phyloP scores from a whole-genome alignment of 202 grass and related monocot genomes.

The Musa balbisiana region DNA sequence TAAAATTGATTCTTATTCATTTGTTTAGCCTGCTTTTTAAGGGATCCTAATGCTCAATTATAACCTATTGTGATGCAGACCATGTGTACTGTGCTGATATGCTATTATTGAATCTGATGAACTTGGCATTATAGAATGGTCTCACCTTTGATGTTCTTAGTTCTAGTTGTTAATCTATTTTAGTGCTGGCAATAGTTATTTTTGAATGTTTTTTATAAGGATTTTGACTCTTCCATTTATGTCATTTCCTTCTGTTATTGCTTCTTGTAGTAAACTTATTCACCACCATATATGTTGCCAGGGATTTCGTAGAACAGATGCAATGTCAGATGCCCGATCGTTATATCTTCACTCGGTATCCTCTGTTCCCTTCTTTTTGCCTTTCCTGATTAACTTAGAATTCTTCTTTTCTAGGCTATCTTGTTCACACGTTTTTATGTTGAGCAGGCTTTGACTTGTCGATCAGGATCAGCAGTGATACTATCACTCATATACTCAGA shows the following conservation, averaged over 20 bases:
- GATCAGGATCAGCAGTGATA: constrained; percentile 64
- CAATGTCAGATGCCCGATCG: constrained; percentile 36
- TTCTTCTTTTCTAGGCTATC: neutral
- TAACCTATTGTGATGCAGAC: no score
- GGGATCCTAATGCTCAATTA: no score
- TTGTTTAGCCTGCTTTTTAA: no score
- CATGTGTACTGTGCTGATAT: no score
- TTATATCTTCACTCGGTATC: constrained; percentile 88
- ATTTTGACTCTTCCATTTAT: neutral
- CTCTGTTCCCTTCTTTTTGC: neutral
- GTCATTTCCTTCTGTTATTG: no score
- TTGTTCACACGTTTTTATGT: neutral
- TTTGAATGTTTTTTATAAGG: no score
- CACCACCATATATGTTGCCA: constrained; percentile 15
- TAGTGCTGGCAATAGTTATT: no score
- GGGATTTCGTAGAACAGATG: constrained; percentile 64
- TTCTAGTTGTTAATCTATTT: no score
- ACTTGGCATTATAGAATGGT: no score
- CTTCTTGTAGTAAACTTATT: neutral
- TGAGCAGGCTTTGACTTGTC: constrained; percentile 62
- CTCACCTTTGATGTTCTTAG: no score
- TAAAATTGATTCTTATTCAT: no score
- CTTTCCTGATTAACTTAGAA: constrained; percentile 2
- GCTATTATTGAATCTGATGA: no score
- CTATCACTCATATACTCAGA: constrained; percentile 89